Base-by-base conservation (phyloP, 208 protist species). In the Kentomonas sorsogonicus region DNA sequence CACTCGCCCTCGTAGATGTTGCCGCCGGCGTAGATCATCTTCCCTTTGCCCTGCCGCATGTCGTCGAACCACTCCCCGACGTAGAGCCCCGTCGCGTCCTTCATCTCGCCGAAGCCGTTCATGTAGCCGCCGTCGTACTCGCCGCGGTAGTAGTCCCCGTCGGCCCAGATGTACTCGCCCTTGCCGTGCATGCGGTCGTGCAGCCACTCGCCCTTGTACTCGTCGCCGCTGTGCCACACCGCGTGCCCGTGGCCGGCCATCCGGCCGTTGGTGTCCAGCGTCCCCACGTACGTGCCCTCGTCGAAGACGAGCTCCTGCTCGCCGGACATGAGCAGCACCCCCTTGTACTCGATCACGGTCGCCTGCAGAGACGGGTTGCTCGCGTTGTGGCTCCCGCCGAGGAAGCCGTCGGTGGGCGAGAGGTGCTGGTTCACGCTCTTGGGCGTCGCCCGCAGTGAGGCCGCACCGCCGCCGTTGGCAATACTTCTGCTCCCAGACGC, bases 1-100 rank as follows among this genome's bases (percentile, higher is more conserved):
- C 91, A 96, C 50, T 94, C 78, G 15, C 91, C 91, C 26, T 93
- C 86, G 65, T 95, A 96, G 6, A 86, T 63, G 61, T 80, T 86
- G 16, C 80, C 80, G 30, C 83, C 72, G 27, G 64, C 52, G 53
- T 90, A 94, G 40, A 74, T 59, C 86, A 93, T 95, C 13, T 69
- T 67, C 5, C 90, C 90, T 22, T 76, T 44, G 15, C 90, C 91
- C 30, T 92, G 72, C 0, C 86, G 79, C 77, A 82, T 77, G 65
- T 94, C 91, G 40, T 91, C 71, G 26, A 74, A 74, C 89, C 91
- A 96, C 13, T 90, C 71, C 6, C 91, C 91, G 1, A 66, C 61
- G 65, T 96, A 96, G 29, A 78, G 39, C 20, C 89, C 87, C 15
- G 63, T 86, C 20, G 53, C 51, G 66, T 94, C 93, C 53, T 77